Evolutionary conservation across 106 monocot species (phyloP), one percentile per base, ranked within the genome.

Genomic region (Allium cepa): DNA sequence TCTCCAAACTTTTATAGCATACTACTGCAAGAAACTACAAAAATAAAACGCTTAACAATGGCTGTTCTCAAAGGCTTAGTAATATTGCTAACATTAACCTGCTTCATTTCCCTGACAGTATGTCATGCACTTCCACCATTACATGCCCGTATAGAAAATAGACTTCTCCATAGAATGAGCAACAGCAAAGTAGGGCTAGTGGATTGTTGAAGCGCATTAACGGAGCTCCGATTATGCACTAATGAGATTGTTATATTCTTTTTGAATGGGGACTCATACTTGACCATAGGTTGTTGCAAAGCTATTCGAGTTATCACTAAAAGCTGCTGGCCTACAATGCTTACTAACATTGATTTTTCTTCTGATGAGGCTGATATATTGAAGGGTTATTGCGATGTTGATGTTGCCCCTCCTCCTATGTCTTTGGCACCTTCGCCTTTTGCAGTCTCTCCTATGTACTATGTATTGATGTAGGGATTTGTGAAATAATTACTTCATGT

Each of bases 181-280:
- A 46, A n/a, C 17, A 16, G 9, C 5, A 47, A 17, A 1, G 57
- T 8, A 7, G 55, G 71, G 9, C 17, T 66, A 8, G 49, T 16
- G 27, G 72, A 74, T 26, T 81, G 80, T 60, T 81, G 71, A 67
- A 60, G 57, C 15, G 76, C 80, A 7, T 26, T 77, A 76, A 46
- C 64, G 69, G 64, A 81, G 73, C 50, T 81, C 46, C 53, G 73
- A 18, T 77, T 69, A 8, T 81, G 77, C 73, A 73, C 73, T 4
- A 73, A 73, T 22, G 77, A 81, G 73, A 69, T 81, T 26, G 52
- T 81, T 27, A 63, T 73, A 45, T 81, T 81, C 77, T 77, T 73
- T 45, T 63, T 77, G 36, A 66, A 81, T 55, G 66, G 73, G 9
- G 73, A 81, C 49, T 51, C 73, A 18, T 73, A 81, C 64, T 56